Evolutionary conservation across 495 filamentous ascomycete species (phyloP), one percentile per base, ranked within the genome.

Genomic region (Hypoxylon rickii): DNA sequence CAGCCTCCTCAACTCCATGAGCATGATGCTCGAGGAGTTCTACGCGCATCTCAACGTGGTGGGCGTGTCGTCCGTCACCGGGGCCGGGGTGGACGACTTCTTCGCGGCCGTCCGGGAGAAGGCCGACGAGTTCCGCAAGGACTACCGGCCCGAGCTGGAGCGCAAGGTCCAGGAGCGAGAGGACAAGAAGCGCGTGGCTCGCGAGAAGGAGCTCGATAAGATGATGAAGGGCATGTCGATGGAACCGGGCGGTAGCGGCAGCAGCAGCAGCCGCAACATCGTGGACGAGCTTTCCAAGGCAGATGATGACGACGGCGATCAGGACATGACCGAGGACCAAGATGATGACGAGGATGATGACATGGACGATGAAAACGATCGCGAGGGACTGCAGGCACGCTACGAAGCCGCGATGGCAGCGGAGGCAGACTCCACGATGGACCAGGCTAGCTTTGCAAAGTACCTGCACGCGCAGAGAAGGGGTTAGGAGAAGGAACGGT

Each of bases 1-100:
- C n/a, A 91, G 87, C 45, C 73, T 97, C 42, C 77, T 97, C 13
- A 97, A 97, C 76, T 94, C 89, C 67, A 99, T 99, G 94, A 94
- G 89, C 65, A 72, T 97, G 54, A 89, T 99, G 86, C 76, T 99
- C 17, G 95, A 99, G 60, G 94, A 99, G 70, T 99, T 99, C 68
- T 99, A 99, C 68, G 81, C 86, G 8, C 90, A 96, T 64, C 76
- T 99, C 7, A 93, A 83, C 68, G 84, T 99, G 13, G 92, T 97
- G 0, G 91, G 88, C 3, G 94, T 99, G 8, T 94, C 89, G 55
- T 88, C 92, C 15, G 92, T 96, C 85, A 93, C 92, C 0, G 94
- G 94, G 7, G 83, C 88, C 1, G 95, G 94, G 5, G 83, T 99
- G 38, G 88, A 92, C 31, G 89, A 92, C 31, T 99, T 99, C 73